Percentiles rank a stretch among this genome's conserved stretches.
Conservation (phyloP, 768 basidiomycete genomes). For the Paxillus rubicundulus region DNA sequence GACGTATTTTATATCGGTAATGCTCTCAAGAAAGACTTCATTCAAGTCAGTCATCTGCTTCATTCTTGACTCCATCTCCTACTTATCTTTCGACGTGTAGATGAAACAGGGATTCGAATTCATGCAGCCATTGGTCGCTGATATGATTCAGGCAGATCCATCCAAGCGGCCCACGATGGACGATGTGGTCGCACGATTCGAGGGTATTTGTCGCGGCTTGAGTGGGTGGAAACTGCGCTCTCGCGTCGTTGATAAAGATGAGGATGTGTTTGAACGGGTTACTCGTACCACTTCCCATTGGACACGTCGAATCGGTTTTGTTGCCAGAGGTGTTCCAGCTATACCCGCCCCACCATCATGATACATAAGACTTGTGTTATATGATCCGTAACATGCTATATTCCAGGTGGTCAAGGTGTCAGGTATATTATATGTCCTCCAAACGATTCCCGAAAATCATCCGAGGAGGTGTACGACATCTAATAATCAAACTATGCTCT, state of each 20-base stretch:
- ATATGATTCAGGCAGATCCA: slow-evolving; percentile 38
- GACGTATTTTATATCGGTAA: slow-evolving; percentile 20
- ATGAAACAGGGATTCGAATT: slow-evolving; percentile 25
- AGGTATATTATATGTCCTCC: too few species aligned
- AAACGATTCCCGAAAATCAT: too few species aligned
- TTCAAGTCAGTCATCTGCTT: not conserved
- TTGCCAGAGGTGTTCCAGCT: slow-evolving; percentile 12
- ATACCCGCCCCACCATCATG: too few species aligned
- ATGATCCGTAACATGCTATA: too few species aligned
- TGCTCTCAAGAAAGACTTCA: slow-evolving; percentile 8
- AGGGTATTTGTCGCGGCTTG: slow-evolving; percentile 13
- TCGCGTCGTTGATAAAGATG: slow-evolving; percentile 9
- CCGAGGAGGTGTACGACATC: too few species aligned
- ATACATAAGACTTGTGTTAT: too few species aligned
- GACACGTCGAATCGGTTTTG: slow-evolving; percentile 12
- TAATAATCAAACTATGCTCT: too few species aligned
- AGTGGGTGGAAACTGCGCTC: slow-evolving; percentile 27
- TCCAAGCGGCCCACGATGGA: slow-evolving; percentile 36
- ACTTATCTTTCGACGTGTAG: not conserved
- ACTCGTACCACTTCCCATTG: slow-evolving; percentile 12
- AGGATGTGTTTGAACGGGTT: not conserved
- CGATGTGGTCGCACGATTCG: slow-evolving; percentile 33
- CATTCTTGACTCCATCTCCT: not conserved
- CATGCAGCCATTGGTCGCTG: slow-evolving; percentile 30
- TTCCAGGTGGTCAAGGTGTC: too few species aligned